Percentiles rank a stretch among this genome's conserved stretches.
Evolutionary conservation across 495 filamentous ascomycete genomes (phyloP).

Genomic region (Stereocaulon alpinum): DNA sequence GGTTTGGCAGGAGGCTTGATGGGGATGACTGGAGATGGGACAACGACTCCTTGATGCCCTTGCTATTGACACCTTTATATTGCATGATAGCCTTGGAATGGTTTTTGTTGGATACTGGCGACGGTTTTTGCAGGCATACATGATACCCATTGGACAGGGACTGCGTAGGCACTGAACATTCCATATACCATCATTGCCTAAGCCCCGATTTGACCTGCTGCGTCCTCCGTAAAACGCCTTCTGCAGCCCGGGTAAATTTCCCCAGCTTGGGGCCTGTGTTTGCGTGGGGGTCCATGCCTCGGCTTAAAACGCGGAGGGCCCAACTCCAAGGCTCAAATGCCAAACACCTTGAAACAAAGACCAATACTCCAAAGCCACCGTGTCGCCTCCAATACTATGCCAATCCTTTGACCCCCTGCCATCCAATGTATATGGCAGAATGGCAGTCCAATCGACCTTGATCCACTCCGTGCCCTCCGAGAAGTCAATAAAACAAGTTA

Average conservation of each 20-base stretch:
- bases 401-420: background rate
- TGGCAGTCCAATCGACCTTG: constrained; percentile 79
- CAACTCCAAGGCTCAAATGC: background rate
- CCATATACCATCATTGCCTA: too few relatives aligned
- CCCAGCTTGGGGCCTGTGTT: background rate
- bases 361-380: background rate
- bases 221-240: too few relatives aligned
- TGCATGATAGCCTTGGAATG: background rate
- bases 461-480: constrained; percentile 44
- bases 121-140: too few relatives aligned
- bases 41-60: constrained; percentile 15
- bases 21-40: constrained; percentile 37
- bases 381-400: background rate
- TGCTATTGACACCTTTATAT: background rate
- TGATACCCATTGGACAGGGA: too few relatives aligned
- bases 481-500: constrained; percentile 59
- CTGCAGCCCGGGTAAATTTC: background rate
- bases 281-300: background rate
- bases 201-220: too few relatives aligned
- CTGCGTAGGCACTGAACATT: too few relatives aligned
- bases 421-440: constrained; percentile 25
- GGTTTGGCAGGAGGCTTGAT: constrained; percentile 71
- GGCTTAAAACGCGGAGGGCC: background rate
- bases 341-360: background rate
- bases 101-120: background rate